phyloP scores from a whole-genome alignment of 2,329 filamentous ascomycete species.

The Leptographium flavum region DNA sequence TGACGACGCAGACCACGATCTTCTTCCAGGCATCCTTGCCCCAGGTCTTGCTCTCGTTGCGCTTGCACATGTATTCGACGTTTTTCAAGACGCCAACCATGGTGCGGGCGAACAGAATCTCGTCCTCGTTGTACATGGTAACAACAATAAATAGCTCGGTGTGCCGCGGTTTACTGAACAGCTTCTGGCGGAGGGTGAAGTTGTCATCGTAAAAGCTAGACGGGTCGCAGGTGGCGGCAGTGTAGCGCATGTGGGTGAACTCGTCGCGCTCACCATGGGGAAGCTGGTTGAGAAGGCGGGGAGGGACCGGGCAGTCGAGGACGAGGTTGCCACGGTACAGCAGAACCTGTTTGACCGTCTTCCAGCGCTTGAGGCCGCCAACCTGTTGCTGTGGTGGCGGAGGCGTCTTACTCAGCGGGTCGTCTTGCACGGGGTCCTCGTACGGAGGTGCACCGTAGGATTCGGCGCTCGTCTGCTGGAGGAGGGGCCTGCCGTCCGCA shows the following conservation, averaged over 20 bases:
- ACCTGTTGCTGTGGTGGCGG: conserved; percentile 29
- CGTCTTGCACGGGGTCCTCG: conserved; percentile 23
- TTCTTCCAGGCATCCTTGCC: conserved; percentile 99
- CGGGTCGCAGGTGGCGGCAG: conserved; percentile 88
- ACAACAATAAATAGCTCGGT: conserved; percentile 94
- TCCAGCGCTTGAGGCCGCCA: conserved; percentile 70
- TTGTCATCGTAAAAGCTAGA: conserved; percentile 75
- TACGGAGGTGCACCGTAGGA: conserved; percentile 27
- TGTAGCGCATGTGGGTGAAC: conserved; percentile 84
- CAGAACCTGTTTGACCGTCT: conserved; percentile 97
- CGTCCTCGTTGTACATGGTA: conserved; percentile 99
- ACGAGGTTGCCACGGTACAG: conserved; percentile 94
- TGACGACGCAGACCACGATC: conserved; percentile 96
- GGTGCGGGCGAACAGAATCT: conserved; percentile 86
- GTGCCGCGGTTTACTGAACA: conserved; percentile 84
- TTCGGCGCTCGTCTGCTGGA: conserved; percentile 49
- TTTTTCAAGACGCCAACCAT: conserved; percentile 98
- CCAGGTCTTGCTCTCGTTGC: conserved; percentile 92
- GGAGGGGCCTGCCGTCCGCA: conserved; percentile 60
- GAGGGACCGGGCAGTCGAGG: conserved; percentile 89
- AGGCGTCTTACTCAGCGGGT: conserved; percentile 7
- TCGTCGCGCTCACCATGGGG: conserved; percentile 87
- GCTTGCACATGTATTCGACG: conserved; percentile 93
- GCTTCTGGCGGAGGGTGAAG: conserved; percentile 79
- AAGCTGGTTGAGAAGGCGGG: conserved; percentile 72